These are phyloP conservation scores for Boletus rubroflammeus DNA, from an alignment of 768 basidiomycete genomes.

Conservation along the genomic window DNA sequence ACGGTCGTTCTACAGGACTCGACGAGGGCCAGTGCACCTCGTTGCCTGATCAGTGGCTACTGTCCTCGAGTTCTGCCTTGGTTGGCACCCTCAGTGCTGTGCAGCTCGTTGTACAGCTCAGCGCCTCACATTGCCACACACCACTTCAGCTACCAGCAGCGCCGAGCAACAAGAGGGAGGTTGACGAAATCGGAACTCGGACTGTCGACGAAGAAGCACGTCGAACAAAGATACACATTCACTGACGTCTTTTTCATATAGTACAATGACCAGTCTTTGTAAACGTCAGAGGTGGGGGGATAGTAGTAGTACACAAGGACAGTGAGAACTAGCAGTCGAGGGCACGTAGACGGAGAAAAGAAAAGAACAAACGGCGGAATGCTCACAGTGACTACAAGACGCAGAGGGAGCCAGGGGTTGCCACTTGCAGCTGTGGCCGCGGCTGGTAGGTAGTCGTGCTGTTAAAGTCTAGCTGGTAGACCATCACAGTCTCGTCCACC, in stretches of 20 bases:
- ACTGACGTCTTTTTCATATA: background rate
- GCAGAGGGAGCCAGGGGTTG: background rate
- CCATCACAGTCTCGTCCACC: background rate
- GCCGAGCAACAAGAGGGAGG: background rate
- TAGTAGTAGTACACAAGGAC: background rate
- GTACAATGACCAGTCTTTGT: background rate
- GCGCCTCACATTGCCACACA: no score
- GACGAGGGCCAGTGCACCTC: no score
- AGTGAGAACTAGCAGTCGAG: background rate
- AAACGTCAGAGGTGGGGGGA: background rate
- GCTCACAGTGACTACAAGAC: background rate
- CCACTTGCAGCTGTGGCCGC: background rate
- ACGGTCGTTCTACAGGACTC: no score
- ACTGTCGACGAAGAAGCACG: no score
- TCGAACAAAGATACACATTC: no score
- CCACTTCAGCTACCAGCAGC: no score
- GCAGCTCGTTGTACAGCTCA: background rate
- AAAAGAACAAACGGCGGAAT: background rate
- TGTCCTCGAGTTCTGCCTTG: no score
- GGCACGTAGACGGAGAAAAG: background rate
- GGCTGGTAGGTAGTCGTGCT: background rate
- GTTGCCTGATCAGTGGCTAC: no score
- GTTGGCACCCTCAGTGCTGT: no score
- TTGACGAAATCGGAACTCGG: background rate
- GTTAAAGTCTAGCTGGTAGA: background rate